Conservation (phyloP, 2,329 filamentous ascomycete species). For the Claviceps sp. region DNA sequence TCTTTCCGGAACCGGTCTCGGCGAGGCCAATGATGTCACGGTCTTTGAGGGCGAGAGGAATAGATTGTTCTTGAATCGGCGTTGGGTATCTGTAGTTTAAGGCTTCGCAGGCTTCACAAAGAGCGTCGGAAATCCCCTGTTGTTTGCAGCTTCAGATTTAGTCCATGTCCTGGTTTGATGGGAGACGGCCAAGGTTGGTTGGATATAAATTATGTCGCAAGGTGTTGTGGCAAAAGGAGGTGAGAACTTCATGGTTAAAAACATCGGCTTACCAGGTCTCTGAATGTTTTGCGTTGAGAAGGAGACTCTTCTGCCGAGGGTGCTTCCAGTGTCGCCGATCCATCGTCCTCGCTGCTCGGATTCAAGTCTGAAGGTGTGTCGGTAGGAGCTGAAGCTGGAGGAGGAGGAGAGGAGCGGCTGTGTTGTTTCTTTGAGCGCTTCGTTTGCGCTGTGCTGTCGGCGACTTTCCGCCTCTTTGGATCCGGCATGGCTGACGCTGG, state of each 20-base stretch:
- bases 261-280: conserved; percentile 38
- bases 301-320: conserved; percentile 18
- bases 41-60: conserved; percentile 65
- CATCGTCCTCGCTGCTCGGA: conserved; percentile 11
- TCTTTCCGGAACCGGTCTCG: conserved; percentile 93
- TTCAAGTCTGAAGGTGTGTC: conserved; percentile 5
- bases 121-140: conserved; percentile 67
- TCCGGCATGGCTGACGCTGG: conserved; percentile 16
- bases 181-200: too few relatives aligned
- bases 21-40: conserved; percentile 87
- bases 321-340: conserved; percentile 22
- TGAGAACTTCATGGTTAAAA: not conserved
- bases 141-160: too few relatives aligned
- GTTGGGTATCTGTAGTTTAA: conserved; percentile 79
- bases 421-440: conserved; percentile 6
- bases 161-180: too few relatives aligned
- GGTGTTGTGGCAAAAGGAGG: too few relatives aligned
- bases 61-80: conserved; percentile 75
- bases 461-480: conserved; percentile 28
- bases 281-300: conserved; percentile 45
- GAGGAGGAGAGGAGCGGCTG: not conserved
- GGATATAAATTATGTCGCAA: too few relatives aligned
- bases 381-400: not conserved
- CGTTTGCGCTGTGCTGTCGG: conserved; percentile 14
- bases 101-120: conserved; percentile 76